Conservation (phyloP, 2,329 filamentous ascomycete species). For the Curvularia sp. region DNA sequence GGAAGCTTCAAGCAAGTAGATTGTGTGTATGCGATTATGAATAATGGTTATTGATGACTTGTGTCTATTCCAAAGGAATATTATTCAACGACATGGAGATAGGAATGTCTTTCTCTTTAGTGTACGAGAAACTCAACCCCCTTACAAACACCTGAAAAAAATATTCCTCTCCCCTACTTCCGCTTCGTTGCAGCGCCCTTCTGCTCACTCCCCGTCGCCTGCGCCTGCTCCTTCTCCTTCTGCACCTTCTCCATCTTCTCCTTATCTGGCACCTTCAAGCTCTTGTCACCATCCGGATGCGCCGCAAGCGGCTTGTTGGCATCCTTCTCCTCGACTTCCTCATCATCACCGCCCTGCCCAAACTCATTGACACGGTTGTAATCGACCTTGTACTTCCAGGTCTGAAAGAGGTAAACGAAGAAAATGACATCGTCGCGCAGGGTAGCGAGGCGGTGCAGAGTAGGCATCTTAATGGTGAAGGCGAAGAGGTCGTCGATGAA, state of each 20-base stretch:
- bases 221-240: constrained; percentile 33
- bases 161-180: constrained; percentile 25
- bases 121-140: neutral
- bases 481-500: constrained; percentile 99
- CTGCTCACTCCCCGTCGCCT: constrained; percentile 32
- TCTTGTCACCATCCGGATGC: constrained; percentile 42
- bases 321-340: constrained; percentile 62
- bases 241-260: constrained; percentile 25
- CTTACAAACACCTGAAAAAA: neutral
- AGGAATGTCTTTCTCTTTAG: neutral
- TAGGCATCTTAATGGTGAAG: constrained; percentile 99
- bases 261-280: constrained; percentile 33
- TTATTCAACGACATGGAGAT: neutral
- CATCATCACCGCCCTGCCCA: constrained; percentile 94
- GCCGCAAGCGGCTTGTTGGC: constrained; percentile 51
- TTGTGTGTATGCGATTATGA: neutral
- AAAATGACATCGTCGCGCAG: constrained; percentile 97
- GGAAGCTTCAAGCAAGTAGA: neutral
- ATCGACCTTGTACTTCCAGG: constrained; percentile 90
- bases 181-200: constrained; percentile 41
- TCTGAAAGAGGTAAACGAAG: constrained; percentile 96
- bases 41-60: neutral
- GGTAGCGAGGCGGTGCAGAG: constrained; percentile 88
- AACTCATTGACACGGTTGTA: constrained; percentile 96
- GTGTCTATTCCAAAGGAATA: neutral